Conservation (phyloP, 805 yeast genomes). For the Candida ovalis region DNA sequence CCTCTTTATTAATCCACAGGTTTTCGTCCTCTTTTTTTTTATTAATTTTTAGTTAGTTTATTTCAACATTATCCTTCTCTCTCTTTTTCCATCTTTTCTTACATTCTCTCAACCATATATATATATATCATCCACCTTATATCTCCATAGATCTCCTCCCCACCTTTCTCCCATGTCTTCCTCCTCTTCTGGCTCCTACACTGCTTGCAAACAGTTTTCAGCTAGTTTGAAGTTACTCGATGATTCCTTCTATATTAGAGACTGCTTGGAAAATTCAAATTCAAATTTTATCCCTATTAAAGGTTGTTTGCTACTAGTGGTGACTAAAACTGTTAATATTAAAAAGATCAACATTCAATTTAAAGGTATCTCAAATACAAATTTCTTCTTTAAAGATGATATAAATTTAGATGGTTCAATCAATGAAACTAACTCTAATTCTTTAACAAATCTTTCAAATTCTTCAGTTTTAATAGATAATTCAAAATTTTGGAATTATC, state of each 20-base stretch:
- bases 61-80: background rate
- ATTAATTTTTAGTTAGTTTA: no score
- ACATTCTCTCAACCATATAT: background rate
- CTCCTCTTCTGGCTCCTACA: constrained; percentile 1
- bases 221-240: constrained; percentile 10
- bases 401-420: background rate
- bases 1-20: no score
- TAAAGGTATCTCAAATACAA: background rate
- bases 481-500: constrained; percentile 5
- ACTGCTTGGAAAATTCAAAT: background rate
- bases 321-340: constrained; percentile 16
- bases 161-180: background rate
- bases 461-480: constrained; percentile 3
- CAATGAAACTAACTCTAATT: background rate
- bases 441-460: background rate
- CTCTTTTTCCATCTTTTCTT: background rate
- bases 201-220: background rate
- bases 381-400: background rate
- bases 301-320: constrained; percentile 17
- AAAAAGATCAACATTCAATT: constrained; percentile 12
- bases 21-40: no score
- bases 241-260: constrained; percentile 9
- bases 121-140: no score
- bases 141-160: background rate
- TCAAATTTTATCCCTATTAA: constrained; percentile 15